Evolutionary conservation across 768 basidiomycete genomes (phyloP), one percentile per base, ranked within the genome.

Genomic region (Neoboletus brunneissimus): DNA sequence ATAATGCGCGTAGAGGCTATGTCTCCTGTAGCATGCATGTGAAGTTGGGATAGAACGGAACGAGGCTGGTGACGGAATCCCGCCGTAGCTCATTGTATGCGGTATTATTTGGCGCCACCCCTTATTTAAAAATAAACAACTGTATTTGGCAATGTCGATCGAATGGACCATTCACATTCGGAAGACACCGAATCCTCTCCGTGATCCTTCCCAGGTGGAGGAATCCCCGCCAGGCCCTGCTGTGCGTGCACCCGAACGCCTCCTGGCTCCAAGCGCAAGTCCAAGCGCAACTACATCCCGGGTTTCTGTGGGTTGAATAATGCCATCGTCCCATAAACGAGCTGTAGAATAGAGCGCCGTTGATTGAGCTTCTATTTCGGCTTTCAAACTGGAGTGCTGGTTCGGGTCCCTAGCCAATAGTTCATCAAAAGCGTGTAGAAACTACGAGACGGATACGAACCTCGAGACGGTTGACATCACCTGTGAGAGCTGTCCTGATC

Each of bases 301-400:
- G 0, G 94, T 97, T 65, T 97, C 94, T 10, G 83, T 83, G 5
- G 95, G 94, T 61, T 81, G 83, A 71, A 98, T 93, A 54, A 97
- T 89, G 3, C 91, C 91, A 62, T 94, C 91, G 65, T 94, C 94
- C 94, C 92, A 97, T 53, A 98, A 74, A n/a, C 92, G 84, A 12
- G 94, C 94, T 1, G 89, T 90, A 2, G 92, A 92, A 60, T 94
- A 98, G 18, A 89, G 67, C 5, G 94, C 90, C 1, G 86, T 88
- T 15, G 93, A 94, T 69, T 98, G 93, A 25, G 80, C 75, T 72
- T 98, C 95, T 49, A 98, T 97, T 65, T 91, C 88, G 16, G 80
- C 76, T 72, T 88, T 87, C 48, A 95, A 74, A 9, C 83, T 80
- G 4, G 80, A 72, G 67, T 94, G 91, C 63, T 91, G 91, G 1